Base-by-base conservation (phyloP, 768 basidiomycete species). In the Russula vinacea region DNA sequence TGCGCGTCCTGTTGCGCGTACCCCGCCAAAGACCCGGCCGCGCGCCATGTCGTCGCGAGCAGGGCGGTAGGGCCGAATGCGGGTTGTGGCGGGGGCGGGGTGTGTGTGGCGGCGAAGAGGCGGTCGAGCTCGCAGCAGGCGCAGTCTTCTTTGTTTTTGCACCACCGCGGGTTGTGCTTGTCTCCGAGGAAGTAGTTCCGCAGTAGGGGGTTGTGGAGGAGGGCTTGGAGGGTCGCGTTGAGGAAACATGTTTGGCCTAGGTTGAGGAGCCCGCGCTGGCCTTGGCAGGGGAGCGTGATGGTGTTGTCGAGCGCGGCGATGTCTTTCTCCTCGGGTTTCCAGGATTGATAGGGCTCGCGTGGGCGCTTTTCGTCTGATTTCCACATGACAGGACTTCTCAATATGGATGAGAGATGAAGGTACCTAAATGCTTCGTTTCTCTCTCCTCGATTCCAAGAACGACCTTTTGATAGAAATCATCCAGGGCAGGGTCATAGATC, bases 1-100 rank as follows among this genome's bases (percentile, higher is more conserved):
- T 95, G 93, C 2, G 93, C 92, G 66, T 98, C 95, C 71, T 96
- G 96, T 73, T 98, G 96, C 0, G 92, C 86, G 71, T 98, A 93
- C 2, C 94, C 95, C 5, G 92, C 85, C 32, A 98, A 79, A 65
- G 96, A 93, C 0, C 87, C 76, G 0, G 89, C 87, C 5, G 79
- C 76, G 69, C 81, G 84, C 95, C 94, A 98, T 39, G 89, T 90
- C 32, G 89, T 87, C 16, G 87, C 80, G 9, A 98, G 81, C 72
- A 98, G 89, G 3, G 86, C 85, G 2, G 87, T 84, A 0, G 96
- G 95, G 0, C 91, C 94, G 69, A 85, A 89, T 0, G 93, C 86
- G 8, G 78, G 74, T 11, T 51, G 58, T 13, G 61, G 42, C 1
- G 67, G 47, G 76, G 73, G 66, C 84, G 49, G 16, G 16, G 84